A percentile compares a stretch with the other conserved stretches of the same genome.
Conservation (phyloP, 1,284 basidiomycete genomes). For the Cerrena zonata region DNA sequence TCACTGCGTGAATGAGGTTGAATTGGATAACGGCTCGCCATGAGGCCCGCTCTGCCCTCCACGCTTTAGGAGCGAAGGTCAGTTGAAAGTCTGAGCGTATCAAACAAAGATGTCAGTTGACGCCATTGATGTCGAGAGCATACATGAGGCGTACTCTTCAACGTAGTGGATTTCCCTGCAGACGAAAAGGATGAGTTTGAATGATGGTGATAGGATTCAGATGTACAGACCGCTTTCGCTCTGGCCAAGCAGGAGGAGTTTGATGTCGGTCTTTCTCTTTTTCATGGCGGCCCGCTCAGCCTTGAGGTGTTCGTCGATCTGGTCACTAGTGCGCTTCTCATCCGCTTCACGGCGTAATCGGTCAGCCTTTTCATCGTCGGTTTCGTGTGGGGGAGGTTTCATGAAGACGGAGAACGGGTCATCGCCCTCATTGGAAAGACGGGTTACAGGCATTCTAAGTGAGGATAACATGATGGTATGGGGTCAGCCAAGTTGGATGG, state of each 20-base stretch:
- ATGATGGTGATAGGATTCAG: neutral
- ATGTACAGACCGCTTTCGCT: conserved; percentile 51
- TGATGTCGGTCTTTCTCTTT: conserved; percentile 51
- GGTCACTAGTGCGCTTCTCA: conserved; percentile 48
- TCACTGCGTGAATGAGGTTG: conserved; percentile 57
- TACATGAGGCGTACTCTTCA: conserved; percentile 23
- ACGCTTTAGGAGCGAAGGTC: conserved; percentile 45
- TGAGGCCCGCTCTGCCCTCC: conserved; percentile 49
- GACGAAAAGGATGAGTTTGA: neutral
- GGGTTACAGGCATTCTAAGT: neutral
- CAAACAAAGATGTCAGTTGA: neutral
- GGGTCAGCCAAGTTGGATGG: neutral
- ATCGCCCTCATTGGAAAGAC: conserved; percentile 12
- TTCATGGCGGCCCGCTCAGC: conserved; percentile 49
- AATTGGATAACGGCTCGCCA: conserved; percentile 65
- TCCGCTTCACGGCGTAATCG: conserved; percentile 50
- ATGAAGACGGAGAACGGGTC: conserved; percentile 57
- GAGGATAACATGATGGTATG: neutral
- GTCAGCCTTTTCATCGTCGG: conserved; percentile 40
- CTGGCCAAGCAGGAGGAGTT: conserved; percentile 57
- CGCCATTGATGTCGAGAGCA: neutral
- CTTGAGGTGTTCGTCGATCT: conserved; percentile 59
- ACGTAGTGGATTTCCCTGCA: conserved; percentile 27
- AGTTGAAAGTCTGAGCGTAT: conserved; percentile 40
- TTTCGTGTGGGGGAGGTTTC: conserved; percentile 52